Conservation (phyloP, 441 rosid species). For the Raphanus hybrid region DNA sequence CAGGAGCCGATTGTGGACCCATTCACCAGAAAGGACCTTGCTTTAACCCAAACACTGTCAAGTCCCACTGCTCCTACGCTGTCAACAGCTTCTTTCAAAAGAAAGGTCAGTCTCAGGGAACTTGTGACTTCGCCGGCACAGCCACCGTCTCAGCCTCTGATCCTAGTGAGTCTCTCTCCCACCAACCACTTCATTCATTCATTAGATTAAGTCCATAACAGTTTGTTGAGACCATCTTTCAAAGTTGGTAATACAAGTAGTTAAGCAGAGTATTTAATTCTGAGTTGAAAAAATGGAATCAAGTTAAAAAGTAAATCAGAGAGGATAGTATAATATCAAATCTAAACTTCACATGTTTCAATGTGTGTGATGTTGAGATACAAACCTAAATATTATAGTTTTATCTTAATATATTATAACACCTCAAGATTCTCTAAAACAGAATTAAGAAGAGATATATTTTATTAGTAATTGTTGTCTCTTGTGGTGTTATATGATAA, state of each 20-base stretch:
- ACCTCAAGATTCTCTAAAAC: constrained; percentile 28
- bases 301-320: constrained; percentile 28
- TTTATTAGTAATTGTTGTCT: constrained; percentile 26
- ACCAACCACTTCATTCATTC: neutral
- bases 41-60: constrained; percentile 64
- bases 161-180: constrained; percentile 60
- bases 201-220: neutral
- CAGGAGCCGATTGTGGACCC: constrained; percentile 72
- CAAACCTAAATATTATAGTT: neutral
- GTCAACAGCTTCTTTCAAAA: constrained; percentile 74
- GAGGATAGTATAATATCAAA: constrained; percentile 13
- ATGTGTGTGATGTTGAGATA: constrained; percentile 26
- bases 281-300: neutral
- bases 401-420: constrained; percentile 10
- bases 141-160: constrained; percentile 59
- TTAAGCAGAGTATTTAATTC: constrained; percentile 15
- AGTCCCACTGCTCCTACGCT: constrained; percentile 67
- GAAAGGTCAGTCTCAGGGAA: constrained; percentile 60
- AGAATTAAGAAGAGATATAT: neutral
- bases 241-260: constrained; percentile 19
- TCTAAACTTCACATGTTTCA: constrained; percentile 27
- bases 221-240: constrained; percentile 11
- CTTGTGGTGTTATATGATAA: constrained; percentile 30
- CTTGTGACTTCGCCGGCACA: constrained; percentile 73
- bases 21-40: constrained; percentile 55